A percentile compares a stretch with the other conserved stretches of the same genome.
These are phyloP conservation scores for Saprolegnia diclina DNA, from an alignment of 352 stramenopile genomes.

Conservation along the genomic window DNA sequence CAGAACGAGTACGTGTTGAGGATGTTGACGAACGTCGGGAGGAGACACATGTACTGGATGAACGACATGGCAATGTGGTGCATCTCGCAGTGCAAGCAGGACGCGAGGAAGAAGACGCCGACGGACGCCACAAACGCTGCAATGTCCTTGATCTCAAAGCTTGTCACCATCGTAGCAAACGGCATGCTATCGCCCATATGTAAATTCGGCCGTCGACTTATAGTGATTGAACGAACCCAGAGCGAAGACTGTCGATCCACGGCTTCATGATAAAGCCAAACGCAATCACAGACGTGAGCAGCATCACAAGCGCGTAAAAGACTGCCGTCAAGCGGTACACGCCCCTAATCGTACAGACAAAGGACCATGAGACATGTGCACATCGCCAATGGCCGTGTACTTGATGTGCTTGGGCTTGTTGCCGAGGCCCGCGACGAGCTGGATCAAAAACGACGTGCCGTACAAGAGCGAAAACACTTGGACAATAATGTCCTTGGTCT, in stretches of 20 bases:
- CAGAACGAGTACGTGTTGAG: constrained; percentile 38
- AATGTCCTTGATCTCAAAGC: constrained; percentile 23
- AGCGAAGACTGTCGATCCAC: constrained; percentile 21
- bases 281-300: constrained; percentile 51
- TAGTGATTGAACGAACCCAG: neutral
- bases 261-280: constrained; percentile 27
- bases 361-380: neutral
- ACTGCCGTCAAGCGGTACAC: constrained; percentile 38
- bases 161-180: constrained; percentile 10
- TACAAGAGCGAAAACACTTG: constrained; percentile 27
- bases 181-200: neutral
- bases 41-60: constrained; percentile 28
- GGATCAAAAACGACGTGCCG: constrained; percentile 23
- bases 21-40: constrained; percentile 37
- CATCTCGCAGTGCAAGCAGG: constrained; percentile 27
- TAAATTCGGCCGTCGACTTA: neutral
- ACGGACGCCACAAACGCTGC: constrained; percentile 26
- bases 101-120: constrained; percentile 28
- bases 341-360: constrained; percentile 13
- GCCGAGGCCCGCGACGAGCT: constrained; percentile 27
- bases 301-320: constrained; percentile 53
- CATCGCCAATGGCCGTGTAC: neutral
- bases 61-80: constrained; percentile 29
- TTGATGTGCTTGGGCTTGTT: constrained; percentile 31
- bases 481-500: constrained; percentile 20